These are phyloP conservation scores for Gyromitra esculenta DNA, from an alignment of 2,329 filamentous ascomycete species.

Conservation along the genomic window DNA sequence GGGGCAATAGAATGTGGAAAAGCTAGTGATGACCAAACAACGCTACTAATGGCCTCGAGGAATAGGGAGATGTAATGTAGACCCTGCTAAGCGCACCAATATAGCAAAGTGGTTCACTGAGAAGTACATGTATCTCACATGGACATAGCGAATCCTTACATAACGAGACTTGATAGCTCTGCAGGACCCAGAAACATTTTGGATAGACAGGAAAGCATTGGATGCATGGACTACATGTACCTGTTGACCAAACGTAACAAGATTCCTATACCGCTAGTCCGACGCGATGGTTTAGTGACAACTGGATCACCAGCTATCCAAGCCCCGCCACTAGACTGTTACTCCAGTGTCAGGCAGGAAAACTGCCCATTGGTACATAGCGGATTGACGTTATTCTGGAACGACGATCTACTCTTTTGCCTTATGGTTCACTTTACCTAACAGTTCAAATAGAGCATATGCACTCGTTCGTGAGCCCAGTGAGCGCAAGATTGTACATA, in stretches of 20 bases:
- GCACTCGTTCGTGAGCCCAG: background rate
- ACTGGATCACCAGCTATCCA: conserved; percentile 12
- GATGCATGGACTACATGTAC: conserved; percentile 21
- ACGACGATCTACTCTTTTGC: background rate
- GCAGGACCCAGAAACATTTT: background rate
- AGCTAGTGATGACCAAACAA: background rate
- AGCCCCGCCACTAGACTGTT: conserved; percentile 10
- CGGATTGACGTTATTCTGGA: background rate
- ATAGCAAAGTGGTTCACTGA: background rate
- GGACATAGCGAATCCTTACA: conserved; percentile 14
- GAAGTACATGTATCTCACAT: background rate
- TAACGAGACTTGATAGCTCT: conserved; percentile 11
- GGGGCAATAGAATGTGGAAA: background rate
- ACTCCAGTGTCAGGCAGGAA: conserved; percentile 4
- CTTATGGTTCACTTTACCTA: conserved; percentile 40
- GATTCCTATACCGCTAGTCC: conserved; percentile 4
- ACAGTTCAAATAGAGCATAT: conserved; percentile 10
- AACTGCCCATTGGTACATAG: conserved; percentile 18
- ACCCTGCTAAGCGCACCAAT: background rate
- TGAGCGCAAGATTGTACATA: background rate
- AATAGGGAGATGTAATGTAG: conserved; percentile 10
- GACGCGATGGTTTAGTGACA: background rate
- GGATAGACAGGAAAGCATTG: background rate
- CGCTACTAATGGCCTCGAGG: background rate
- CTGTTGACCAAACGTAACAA: conserved; percentile 9